phyloP scores from a whole-genome alignment of 257 asterid genomes.

The Primulina huaijiensis region DNA sequence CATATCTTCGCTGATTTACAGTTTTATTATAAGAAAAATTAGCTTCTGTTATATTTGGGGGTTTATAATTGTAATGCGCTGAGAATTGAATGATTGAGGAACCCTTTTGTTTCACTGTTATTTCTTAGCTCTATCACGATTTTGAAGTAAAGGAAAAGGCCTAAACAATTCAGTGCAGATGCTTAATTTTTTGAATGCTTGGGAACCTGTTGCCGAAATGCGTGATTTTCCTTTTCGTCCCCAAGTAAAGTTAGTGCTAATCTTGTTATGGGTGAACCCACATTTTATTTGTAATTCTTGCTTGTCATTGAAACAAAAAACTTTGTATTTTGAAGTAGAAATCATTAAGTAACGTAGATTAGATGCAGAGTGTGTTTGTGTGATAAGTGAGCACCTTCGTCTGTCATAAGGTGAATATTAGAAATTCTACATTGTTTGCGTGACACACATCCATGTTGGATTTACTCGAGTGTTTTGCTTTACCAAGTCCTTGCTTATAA shows the following conservation, averaged over 20 bases:
- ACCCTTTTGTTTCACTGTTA: background rate
- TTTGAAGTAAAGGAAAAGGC: background rate
- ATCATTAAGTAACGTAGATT: background rate
- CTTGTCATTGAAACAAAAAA: background rate
- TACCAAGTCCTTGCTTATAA: background rate
- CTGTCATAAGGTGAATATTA: background rate
- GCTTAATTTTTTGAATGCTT: background rate
- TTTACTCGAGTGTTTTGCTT: background rate
- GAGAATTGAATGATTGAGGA: background rate
- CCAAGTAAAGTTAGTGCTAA: background rate
- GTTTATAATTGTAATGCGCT: background rate
- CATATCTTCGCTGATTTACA: conserved; percentile 59
- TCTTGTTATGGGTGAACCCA: background rate
- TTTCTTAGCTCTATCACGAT: background rate
- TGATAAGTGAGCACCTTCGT: background rate
- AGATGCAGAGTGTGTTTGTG: background rate
- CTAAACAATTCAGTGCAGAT: background rate
- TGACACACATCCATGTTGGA: background rate
- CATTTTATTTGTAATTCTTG: background rate
- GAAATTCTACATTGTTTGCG: background rate
- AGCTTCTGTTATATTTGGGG: background rate
- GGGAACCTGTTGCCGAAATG: background rate
- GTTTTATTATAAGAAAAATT: background rate
- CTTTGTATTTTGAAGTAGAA: background rate
- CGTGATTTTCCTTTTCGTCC: background rate